phyloP scores from a whole-genome alignment of 305 asterid genomes.

The Solanum chacoense region DNA sequence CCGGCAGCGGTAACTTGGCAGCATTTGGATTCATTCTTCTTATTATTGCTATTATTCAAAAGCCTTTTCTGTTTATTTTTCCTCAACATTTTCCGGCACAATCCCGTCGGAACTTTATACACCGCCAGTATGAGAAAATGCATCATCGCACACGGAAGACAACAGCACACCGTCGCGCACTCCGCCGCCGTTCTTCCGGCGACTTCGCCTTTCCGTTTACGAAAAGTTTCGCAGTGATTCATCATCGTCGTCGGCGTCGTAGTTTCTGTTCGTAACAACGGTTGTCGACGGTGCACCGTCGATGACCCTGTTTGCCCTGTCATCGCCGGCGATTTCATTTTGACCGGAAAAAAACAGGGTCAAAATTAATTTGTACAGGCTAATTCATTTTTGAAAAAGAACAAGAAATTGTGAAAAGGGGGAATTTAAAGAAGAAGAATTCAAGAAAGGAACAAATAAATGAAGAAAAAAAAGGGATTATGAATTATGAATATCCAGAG shows the following conservation, averaged over 20 bases:
- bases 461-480: not conserved
- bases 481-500: not conserved
- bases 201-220: constrained; percentile 40
- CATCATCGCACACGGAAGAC: constrained; percentile 65
- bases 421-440: not conserved
- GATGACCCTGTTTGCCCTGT: not conserved
- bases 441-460: not conserved
- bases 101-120: constrained; percentile 72
- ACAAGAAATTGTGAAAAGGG: not conserved
- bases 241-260: not conserved
- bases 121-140: constrained; percentile 47
- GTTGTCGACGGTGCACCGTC: not conserved
- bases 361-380: not conserved
- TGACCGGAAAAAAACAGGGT: not conserved
- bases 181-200: constrained; percentile 85
- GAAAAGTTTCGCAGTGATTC: not conserved
- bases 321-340: not conserved
- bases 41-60: not conserved
- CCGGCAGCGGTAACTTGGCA: constrained; percentile 10
- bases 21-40: not conserved
- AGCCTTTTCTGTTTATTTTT: constrained; percentile 21
- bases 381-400: not conserved
- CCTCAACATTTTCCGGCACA: constrained; percentile 59
- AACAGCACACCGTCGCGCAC: constrained; percentile 81
- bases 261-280: not conserved